Evolutionary conservation across 2,329 filamentous ascomycete species (phyloP), one percentile per base, ranked within the genome.

Genomic region (Colletotrichum incanum): DNA sequence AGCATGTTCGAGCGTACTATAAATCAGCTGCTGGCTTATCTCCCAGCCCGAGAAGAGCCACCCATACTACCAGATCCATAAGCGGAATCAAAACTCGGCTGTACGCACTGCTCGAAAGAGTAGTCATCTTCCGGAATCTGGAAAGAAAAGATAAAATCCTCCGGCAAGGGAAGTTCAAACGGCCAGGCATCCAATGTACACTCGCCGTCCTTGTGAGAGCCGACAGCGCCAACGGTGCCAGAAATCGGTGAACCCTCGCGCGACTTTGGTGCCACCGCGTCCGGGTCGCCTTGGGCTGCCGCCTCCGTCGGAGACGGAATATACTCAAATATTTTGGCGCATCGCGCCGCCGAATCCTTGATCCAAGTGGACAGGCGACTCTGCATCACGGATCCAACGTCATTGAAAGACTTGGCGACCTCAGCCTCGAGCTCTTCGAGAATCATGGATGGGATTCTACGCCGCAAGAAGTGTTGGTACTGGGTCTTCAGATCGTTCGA

Each of bases 371-470:
- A 12, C 39, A 71, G 31, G 5, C 50, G 65, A n/a, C 47, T 12
- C 1, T 61, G 12, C 14, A 66, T 43, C 9, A 45, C 43, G 20
- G 43, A n/a, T 5, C 43, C 43, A 28, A 80, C 70, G 20, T 74
- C 72, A 14, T 75, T 63, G 28, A 79, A 52, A 16, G 77, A 71
- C 23, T 59, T 65, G 37, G 76, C 74, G 23, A 79, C 73, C 23
- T 77, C 77, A 2, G 39, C 61, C 31, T 78, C 76, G 3, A 85
- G 76, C n/a, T 79, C 76, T 8, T 74, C 71, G 3, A 77, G 78
- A n/a, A 83, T 77, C 5, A 78, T 74, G 5, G 75, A 73, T 0
- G 81, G 80, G 0, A 84, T 73, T 20, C 81, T 78, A 26, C 77
- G 76, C 23, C 79, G 78, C 39, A 83, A 26, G 58, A 73, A 76